A percentile compares a stretch with the other conserved stretches of the same genome.
These are phyloP conservation scores for Breviolum minutum DNA, from an alignment of 73 alveolate genomes.

Conservation along the genomic window DNA sequence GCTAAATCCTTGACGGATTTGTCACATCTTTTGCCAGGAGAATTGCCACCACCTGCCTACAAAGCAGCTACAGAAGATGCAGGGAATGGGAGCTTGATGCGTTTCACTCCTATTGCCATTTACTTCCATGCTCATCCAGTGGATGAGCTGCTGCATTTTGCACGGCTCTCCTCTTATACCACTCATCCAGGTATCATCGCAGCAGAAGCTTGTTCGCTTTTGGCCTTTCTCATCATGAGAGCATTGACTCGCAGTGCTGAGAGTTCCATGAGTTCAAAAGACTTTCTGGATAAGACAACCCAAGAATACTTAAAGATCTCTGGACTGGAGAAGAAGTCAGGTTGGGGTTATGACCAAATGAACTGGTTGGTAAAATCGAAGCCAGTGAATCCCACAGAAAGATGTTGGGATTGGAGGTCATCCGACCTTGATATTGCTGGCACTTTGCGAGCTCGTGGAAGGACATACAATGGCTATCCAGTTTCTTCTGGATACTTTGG, in stretches of 20 bases:
- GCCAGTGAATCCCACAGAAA: conserved; percentile 77
- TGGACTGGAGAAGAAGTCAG: conserved; percentile 33
- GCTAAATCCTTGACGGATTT: conserved; percentile 55
- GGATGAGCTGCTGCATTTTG: conserved; percentile 59
- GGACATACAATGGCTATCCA: conserved; percentile 75
- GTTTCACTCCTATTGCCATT: conserved; percentile 78
- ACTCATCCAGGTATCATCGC: conserved; percentile 94
- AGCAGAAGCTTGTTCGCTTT: conserved; percentile 76
- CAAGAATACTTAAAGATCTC: conserved; percentile 63
- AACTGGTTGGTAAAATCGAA: conserved; percentile 24
- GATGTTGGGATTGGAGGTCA: conserved; percentile 79
- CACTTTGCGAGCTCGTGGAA: conserved; percentile 75
- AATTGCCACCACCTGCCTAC: conserved; percentile 51
- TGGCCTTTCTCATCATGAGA: conserved; percentile 79
- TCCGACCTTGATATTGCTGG: conserved; percentile 70
- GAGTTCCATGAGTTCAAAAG: conserved; percentile 39
- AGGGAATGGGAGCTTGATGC: conserved; percentile 92
- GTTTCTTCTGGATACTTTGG: conserved; percentile 88
- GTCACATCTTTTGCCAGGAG: conserved; percentile 55
- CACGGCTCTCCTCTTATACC: conserved; percentile 61
- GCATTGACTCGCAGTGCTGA: conserved; percentile 53
- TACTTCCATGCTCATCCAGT: conserved; percentile 56
- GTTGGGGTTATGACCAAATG: conserved; percentile 90
- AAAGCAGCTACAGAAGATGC: conserved; percentile 88
- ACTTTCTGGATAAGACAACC: conserved; percentile 46